These are phyloP conservation scores for Fonsecaea erecta DNA, from an alignment of 2,329 filamentous ascomycete genomes.

Conservation along the genomic window DNA sequence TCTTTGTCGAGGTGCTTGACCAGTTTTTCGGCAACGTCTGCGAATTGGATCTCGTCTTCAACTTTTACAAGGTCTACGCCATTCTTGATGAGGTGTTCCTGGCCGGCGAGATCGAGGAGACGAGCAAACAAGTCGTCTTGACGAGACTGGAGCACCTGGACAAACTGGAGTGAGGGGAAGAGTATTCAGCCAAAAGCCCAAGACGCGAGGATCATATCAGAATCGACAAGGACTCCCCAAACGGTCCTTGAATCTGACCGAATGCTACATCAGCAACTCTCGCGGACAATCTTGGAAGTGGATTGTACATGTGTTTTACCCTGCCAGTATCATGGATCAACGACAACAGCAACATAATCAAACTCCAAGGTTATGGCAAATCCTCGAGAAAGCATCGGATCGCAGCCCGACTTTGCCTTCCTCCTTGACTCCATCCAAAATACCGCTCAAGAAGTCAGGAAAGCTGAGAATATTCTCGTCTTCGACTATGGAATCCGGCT, in stretches of 20 bases:
- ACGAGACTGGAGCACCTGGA: slow-evolving; percentile 94
- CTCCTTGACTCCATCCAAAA: too few relatives aligned
- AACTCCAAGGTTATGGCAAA: too few relatives aligned
- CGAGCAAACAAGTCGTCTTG: slow-evolving; percentile 95
- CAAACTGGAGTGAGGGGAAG: slow-evolving; percentile 74
- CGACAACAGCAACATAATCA: too few relatives aligned
- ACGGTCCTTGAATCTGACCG: not conserved
- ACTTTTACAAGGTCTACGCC: slow-evolving; percentile 86
- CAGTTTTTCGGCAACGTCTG: slow-evolving; percentile 99
- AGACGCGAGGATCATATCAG: not conserved
- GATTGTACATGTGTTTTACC: too few relatives aligned
- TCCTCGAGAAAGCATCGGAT: too few relatives aligned
- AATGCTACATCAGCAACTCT: not conserved
- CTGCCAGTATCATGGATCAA: too few relatives aligned
- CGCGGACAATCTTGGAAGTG: not conserved
- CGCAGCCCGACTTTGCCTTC: too few relatives aligned
- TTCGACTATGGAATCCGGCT: too few relatives aligned
- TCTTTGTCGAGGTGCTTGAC: slow-evolving; percentile 98
- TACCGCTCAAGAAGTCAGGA: too few relatives aligned
- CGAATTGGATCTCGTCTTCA: slow-evolving; percentile 86
- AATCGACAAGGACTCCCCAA: not conserved
- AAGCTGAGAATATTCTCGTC: too few relatives aligned
- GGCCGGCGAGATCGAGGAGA: slow-evolving; percentile 97
- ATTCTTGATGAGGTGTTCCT: slow-evolving; percentile 98
- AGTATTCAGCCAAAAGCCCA: not conserved